These are phyloP conservation scores for Trametes sp. DNA, from an alignment of 1,284 basidiomycete genomes.

Conservation along the genomic window DNA sequence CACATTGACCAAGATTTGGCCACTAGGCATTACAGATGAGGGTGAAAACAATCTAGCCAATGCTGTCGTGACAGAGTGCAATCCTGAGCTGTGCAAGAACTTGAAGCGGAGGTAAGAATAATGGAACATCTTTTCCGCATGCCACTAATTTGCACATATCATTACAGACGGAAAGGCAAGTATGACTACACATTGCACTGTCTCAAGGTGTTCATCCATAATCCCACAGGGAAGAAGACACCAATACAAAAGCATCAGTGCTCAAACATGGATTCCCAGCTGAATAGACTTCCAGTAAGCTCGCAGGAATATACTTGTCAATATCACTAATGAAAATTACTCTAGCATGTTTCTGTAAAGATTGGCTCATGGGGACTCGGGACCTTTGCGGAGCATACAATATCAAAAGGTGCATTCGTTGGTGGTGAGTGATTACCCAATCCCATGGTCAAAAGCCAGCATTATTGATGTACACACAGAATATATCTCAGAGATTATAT, in stretches of 20 bases:
- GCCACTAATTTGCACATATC: background rate
- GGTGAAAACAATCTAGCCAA: no score
- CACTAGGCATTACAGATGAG: no score
- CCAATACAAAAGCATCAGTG: background rate
- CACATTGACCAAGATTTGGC: no score
- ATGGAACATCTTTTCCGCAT: background rate
- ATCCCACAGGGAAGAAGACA: background rate
- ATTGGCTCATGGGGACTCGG: constrained; percentile 51
- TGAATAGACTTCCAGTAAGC: constrained; percentile 13
- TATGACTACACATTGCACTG: no score
- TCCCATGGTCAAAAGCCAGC: background rate
- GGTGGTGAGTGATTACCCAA: constrained; percentile 43
- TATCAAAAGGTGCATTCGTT: constrained; percentile 43
- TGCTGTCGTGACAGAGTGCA: constrained; percentile 3
- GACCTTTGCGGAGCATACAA: constrained; percentile 47
- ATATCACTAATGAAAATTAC: background rate
- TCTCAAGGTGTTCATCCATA: no score
- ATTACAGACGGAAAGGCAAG: background rate
- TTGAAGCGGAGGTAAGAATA: background rate
- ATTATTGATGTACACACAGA: constrained; percentile 48
- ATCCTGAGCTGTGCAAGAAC: constrained; percentile 7
- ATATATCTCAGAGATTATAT: constrained; percentile 52
- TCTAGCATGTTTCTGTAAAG: constrained; percentile 47
- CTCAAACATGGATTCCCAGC: constrained; percentile 17
- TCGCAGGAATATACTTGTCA: no score